These are phyloP conservation scores for Actinomortierella ambigua DNA, from an alignment of 371 early-diverging fungal species.

Conservation along the genomic window DNA sequence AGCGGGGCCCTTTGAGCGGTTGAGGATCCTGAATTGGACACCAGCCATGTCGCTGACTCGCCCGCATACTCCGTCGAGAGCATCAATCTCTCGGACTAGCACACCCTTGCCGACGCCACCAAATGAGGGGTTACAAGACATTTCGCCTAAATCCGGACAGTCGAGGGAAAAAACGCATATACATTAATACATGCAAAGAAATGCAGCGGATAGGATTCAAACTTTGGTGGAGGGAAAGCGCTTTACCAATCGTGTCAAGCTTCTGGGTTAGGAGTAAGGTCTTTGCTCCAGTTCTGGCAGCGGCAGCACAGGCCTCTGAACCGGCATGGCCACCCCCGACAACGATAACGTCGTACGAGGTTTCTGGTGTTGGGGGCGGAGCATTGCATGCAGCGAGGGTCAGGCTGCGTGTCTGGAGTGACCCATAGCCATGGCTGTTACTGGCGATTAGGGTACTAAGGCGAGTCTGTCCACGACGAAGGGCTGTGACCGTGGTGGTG, in stretches of 20 bases:
- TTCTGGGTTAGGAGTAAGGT: slow-evolving; percentile 82
- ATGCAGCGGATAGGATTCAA: neutral
- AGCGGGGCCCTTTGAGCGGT: slow-evolving; percentile 86
- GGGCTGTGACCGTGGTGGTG: no score
- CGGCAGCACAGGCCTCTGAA: slow-evolving; percentile 85
- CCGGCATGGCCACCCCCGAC: slow-evolving; percentile 93
- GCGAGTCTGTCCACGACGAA: no score
- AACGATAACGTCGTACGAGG: slow-evolving; percentile 71
- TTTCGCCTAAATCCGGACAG: slow-evolving; percentile 65
- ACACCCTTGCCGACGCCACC: slow-evolving; percentile 90
- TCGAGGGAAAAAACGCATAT: neutral
- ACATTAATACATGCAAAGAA: neutral
- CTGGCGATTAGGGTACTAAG: no score
- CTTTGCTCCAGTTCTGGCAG: slow-evolving; percentile 79
- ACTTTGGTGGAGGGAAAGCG: neutral
- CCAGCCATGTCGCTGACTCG: slow-evolving; percentile 82
- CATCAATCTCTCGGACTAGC: slow-evolving; percentile 83
- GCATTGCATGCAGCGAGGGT: slow-evolving; percentile 36
- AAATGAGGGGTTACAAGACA: slow-evolving; percentile 91
- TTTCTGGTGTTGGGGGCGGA: slow-evolving; percentile 36
- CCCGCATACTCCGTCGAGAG: slow-evolving; percentile 85
- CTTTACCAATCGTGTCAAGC: slow-evolving; percentile 72
- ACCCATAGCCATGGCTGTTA: no score
- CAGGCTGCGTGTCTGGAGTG: slow-evolving; percentile 22
- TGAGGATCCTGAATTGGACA: slow-evolving; percentile 86